Base-by-base conservation (phyloP, 129 eudicot genomes). In the Cynara cardunculus region DNA sequence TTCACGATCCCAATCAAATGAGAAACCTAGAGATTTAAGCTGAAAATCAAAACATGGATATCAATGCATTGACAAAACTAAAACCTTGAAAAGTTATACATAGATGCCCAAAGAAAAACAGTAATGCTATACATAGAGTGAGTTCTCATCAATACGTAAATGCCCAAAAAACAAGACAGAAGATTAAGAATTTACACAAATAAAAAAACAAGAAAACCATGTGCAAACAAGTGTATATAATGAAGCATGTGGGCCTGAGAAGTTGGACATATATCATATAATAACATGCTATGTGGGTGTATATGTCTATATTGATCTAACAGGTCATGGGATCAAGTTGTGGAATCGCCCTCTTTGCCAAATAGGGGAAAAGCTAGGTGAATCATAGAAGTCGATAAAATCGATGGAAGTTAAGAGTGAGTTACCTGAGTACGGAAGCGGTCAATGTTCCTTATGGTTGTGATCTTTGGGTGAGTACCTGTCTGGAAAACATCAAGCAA, bases 1-100 rank as follows among this genome's bases (percentile, higher is more conserved):
- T 90, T 95, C 99, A 44, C 99, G 97, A 74, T 95, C 99, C 99
- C 99, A 95, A 78, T 95, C 99, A 82, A 84, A 95, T 11, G 99
- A 95, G 74, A 95, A 95, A 84, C 99, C 99, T 83, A 95, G 86
- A 78, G 92, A 92, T 87, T 95, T 92, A 64, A 95, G 97, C 99
- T 95, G 91, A 69, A 81, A 80, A 78, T 14, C 14, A 10, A 56
- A 78, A 74, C 71, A 82, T 13, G 26, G 25, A 56, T 26, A 39
- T 83, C 84, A 87, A 30, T 18, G 72, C 16, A 34, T 21, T 5
- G 9, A 39, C 7, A 72, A 85, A 66, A 13, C 69, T 21, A 70
- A 7, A 4, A 71, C 61, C 25, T 75, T 61, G 21, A 34, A 18
- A 44, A 49, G 66, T 32, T 9, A 61, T 44, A 18, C 12, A 26